Base-by-base conservation (phyloP, 441 rosid genomes). In the Populus hybrid region DNA sequence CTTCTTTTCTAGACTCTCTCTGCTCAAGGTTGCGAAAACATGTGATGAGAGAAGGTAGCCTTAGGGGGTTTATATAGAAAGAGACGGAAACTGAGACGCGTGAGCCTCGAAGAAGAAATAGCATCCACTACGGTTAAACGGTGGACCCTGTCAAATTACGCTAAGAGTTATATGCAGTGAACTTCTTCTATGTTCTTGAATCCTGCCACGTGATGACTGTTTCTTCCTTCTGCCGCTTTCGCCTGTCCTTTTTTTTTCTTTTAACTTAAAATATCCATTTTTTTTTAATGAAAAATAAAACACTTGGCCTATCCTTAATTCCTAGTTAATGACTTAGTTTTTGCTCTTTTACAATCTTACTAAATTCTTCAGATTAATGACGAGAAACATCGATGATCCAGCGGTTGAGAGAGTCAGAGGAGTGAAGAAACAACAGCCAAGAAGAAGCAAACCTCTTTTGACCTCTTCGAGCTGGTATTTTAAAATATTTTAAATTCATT, bases 11-110 rank as follows among this genome's bases (percentile, higher is more conserved):
- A 3, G 11, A 6, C 21, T 10, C 12, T 63, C 65, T 10, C 69
- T 53, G 40, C 4, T 9, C 5, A 19, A n/a, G 19, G 2, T 70
- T 38, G 18, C n/a, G 28, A n/a, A 19, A 36, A 35, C 9, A 50
- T 68, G 63, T 26, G 81, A 11, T 57, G 23, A 1, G 0, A 30
- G 38, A 24, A 12, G 30, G 42, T 42, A 50, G 79, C 72, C 67
- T 21, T 10, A 38, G 38, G 53, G 70, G 69, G 75, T 32, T 78
- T 88, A 84, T 86, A 86, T 86, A 87, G 89, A 67, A 38, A 19
- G 23, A 26, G 3, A 4, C 11, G 34, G 76, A 59, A 4, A 28
- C 19, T 5, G 70, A 28, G 32, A 23, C 23, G 81, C 76, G 72
- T 53, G 23, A 24, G 50, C 16, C 30, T 65, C 21, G 53, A 12